phyloP scores from a whole-genome alignment of 2,329 filamentous ascomycete genomes.

The Cyphellophora attinorum region DNA sequence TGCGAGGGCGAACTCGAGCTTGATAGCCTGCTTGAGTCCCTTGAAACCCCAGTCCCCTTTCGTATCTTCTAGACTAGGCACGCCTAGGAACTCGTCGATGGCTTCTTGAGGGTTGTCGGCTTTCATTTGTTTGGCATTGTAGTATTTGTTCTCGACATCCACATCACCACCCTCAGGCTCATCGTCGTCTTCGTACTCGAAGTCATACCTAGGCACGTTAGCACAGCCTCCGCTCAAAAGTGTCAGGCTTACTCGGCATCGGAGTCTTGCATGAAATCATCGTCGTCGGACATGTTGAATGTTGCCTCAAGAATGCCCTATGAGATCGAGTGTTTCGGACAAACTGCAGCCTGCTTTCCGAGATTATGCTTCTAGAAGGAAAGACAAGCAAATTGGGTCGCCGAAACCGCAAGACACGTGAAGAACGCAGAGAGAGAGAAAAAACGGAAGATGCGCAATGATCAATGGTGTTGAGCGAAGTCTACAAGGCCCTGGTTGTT shows the following conservation, averaged over 20 bases:
- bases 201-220: constrained; percentile 70
- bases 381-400: no score
- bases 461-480: no score
- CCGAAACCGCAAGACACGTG: no score
- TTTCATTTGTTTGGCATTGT: constrained; percentile 98
- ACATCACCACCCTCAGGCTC: constrained; percentile 82
- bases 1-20: constrained; percentile 89
- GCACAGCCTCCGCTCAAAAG: no score
- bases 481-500: no score
- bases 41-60: constrained; percentile 99
- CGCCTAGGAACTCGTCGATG: constrained; percentile 82
- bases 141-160: constrained; percentile 98
- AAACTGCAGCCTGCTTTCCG: no score
- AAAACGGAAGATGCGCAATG: no score
- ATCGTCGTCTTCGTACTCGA: constrained; percentile 92
- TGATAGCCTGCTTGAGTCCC: constrained; percentile 94
- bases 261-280: constrained; percentile 90
- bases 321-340: no score
- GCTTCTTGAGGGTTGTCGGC: constrained; percentile 75
- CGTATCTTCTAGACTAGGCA: constrained; percentile 73
- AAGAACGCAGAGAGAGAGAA: no score
- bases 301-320: no score
- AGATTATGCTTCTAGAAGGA: no score
- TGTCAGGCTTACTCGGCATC: constrained; percentile 70
- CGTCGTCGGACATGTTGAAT: constrained; percentile 66